Base-by-base conservation (phyloP, 805 yeast genomes). In the Ogataea ganodermae region DNA sequence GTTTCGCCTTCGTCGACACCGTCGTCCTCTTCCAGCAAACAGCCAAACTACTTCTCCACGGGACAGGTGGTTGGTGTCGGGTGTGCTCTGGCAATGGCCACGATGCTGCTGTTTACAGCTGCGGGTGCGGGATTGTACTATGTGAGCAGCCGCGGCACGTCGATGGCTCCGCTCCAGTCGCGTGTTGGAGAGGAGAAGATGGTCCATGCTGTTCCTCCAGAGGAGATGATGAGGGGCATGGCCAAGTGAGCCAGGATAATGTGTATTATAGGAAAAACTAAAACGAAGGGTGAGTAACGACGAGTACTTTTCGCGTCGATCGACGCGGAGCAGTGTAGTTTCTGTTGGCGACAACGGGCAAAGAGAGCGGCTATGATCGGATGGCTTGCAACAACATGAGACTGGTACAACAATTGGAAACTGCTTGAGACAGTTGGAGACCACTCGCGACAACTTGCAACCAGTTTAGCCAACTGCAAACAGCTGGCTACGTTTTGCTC, bases 11-110 rank as follows among this genome's bases (percentile, higher is more conserved):
- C 56, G 7, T 9, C 46, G 1, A 1, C 26, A 6, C 26, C 48
- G 9, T n/a, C 45, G 22, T 12, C 46, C 1, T 9, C 42, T 2
- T n/a, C 41, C 13, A 18, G 38, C 21, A 24, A 16, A 21, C 18
- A 21, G 10, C 10, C 12, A 13, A 51, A 4, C 10, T 53, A 60
- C 46, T 68, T 75, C 65, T 65, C 72, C 10, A 62, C 79, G 17
- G 91, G 94, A 0, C 83, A 76, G 56, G 83, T 86, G 23, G 89
- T 84, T 3, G 75, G 87, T 23, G 77, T 86, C 36, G 80, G 86
- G 0, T 71, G 84, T 35, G 94, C 90, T 0, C 69, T 83, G 45
- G 81, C 92, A 0, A 55, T 86, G 26, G 88, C 75, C 1, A 67
- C 81, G 13, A 67, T 74, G 53, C 53, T 69, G 26, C 45, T 76